phyloP scores from a whole-genome alignment of 345 rosid species.

The Laguncularia racemosa region DNA sequence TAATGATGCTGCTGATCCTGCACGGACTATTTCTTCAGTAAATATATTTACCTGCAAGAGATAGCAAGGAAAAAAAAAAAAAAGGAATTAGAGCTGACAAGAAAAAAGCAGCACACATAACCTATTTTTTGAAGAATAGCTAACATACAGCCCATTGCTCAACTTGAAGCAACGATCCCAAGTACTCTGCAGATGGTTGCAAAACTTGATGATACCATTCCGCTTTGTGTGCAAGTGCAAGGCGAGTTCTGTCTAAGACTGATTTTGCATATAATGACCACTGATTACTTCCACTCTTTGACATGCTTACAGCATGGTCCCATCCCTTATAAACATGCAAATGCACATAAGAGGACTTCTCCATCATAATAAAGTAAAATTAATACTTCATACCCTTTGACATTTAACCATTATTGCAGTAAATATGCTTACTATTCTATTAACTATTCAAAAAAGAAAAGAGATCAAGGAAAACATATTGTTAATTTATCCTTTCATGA shows the following conservation, averaged over 20 bases:
- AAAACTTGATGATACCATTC: conserved; percentile 76
- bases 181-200: conserved; percentile 95
- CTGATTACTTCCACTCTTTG: conserved; percentile 38
- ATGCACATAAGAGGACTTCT: conserved; percentile 1
- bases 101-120: neutral
- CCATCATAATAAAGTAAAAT: neutral
- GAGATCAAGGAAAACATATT: too few relatives aligned
- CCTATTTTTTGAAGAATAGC: conserved; percentile 1
- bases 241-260: conserved; percentile 90
- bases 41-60: conserved; percentile 66
- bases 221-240: conserved; percentile 78
- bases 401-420: too few relatives aligned
- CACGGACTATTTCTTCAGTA: conserved; percentile 94
- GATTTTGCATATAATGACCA: conserved; percentile 98
- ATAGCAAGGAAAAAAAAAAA: conserved; percentile 3
- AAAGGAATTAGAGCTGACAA: neutral
- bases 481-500: too few relatives aligned
- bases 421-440: too few relatives aligned
- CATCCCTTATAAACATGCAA: conserved; percentile 61
- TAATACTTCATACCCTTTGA: too few relatives aligned
- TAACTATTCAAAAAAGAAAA: too few relatives aligned
- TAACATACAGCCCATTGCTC: conserved; percentile 81
- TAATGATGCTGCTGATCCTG: conserved; percentile 93
- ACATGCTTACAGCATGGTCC: conserved; percentile 62
- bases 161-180: conserved; percentile 84